Conservation (phyloP, 148 eudicot genomes). For the Chenopodium formosanum region DNA sequence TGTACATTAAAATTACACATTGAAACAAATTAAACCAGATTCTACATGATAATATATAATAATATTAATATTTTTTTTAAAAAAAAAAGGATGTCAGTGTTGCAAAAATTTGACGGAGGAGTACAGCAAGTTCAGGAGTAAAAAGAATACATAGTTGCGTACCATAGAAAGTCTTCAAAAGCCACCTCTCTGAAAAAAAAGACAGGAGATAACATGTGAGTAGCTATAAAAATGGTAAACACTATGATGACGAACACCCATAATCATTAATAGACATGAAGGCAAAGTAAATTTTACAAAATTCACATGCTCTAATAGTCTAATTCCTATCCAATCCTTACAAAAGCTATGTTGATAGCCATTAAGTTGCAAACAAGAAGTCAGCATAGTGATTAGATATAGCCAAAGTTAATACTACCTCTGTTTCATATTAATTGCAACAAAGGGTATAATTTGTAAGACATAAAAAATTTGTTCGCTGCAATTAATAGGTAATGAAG, state of each 20-base stretch:
- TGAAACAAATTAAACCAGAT: background rate
- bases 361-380: slow-evolving; percentile 10
- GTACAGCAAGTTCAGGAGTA: background rate
- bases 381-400: background rate
- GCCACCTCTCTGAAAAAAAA: slow-evolving; percentile 63
- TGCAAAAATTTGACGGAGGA: background rate
- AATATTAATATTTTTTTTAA: background rate
- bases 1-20: background rate
- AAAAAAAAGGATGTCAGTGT: background rate
- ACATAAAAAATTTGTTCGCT: too few relatives aligned
- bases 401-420: background rate
- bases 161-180: slow-evolving; percentile 95
- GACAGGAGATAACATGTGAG: slow-evolving; percentile 25
- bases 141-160: slow-evolving; percentile 25
- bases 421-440: too few relatives aligned
- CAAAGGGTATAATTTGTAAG: too few relatives aligned
- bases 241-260: background rate
- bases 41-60: background rate
- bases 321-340: background rate
- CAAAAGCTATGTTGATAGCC: background rate
- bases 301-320: background rate
- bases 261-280: background rate
- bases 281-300: background rate
- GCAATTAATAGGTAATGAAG: too few relatives aligned
- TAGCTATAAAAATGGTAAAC: background rate